These are phyloP conservation scores for Hirschfeldia incana DNA, from an alignment of 345 rosid genomes.

Conservation along the genomic window DNA sequence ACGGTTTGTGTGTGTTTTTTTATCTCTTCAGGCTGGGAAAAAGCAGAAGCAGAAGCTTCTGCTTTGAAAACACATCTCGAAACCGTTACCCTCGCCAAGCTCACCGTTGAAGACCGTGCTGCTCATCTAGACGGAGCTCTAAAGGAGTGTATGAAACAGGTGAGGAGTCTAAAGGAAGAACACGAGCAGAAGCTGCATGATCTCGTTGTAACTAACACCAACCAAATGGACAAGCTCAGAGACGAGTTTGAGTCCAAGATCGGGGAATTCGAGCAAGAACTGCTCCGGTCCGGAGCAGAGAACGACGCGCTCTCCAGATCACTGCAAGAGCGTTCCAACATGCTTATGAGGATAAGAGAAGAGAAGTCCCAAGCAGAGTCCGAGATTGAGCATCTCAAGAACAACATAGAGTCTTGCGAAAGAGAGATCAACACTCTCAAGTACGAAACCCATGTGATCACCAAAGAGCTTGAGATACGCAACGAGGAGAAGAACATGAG, in stretches of 20 bases:
- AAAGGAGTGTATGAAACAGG: conserved; percentile 96
- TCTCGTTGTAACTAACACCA: conserved; percentile 56
- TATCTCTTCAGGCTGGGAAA: conserved; percentile 80
- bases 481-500: conserved; percentile 98
- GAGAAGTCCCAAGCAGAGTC: conserved; percentile 84
- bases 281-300: conserved; percentile 79
- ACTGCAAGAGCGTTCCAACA: conserved; percentile 83
- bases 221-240: conserved; percentile 72
- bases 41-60: conserved; percentile 95
- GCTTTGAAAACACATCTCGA: conserved; percentile 86
- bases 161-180: conserved; percentile 88
- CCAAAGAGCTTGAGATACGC: conserved; percentile 94
- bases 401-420: conserved; percentile 78
- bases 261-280: conserved; percentile 66
- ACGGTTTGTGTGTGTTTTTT: no score
- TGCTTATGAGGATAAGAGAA: conserved; percentile 68
- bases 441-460: conserved; percentile 73
- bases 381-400: conserved; percentile 82
- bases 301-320: conserved; percentile 76
- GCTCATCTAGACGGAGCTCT: conserved; percentile 93
- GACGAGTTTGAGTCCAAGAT: conserved; percentile 74
- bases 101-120: conserved; percentile 84
- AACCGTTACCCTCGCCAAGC: conserved; percentile 77
- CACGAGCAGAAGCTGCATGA: conserved; percentile 83
- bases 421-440: conserved; percentile 82